Conservation (phyloP, 75 land plant species). For the Gnetum montanum region DNA sequence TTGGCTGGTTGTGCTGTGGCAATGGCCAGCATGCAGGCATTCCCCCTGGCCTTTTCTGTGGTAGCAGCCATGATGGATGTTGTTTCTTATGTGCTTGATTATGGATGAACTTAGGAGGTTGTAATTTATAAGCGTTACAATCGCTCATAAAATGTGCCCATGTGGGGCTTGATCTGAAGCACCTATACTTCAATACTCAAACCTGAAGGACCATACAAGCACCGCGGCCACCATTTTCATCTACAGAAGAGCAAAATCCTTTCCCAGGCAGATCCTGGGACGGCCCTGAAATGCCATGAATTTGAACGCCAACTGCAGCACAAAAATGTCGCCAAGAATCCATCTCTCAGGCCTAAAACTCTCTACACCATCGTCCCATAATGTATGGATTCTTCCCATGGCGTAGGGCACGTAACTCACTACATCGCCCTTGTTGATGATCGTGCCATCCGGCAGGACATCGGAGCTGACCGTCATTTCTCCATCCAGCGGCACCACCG, state of each 20-base stretch:
- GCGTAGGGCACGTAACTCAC: constrained; percentile 56
- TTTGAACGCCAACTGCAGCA: constrained; percentile 21
- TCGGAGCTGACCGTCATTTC: constrained; percentile 38
- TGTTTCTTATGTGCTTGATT: too few species aligned
- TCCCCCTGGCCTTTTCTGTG: too few species aligned
- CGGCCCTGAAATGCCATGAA: constrained; percentile 32
- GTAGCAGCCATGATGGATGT: too few species aligned
- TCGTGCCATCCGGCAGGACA: constrained; percentile 50
- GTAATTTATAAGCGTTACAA: too few species aligned
- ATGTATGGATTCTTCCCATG: constrained; percentile 41
- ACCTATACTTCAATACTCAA: too few species aligned
- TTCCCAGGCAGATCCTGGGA: constrained; percentile 29
- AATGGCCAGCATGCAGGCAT: too few species aligned
- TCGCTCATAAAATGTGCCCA: too few species aligned
- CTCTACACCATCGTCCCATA: constrained; percentile 26
- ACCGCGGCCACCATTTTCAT: constrained; percentile 30
- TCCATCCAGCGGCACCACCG: constrained; percentile 57
- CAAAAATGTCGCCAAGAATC: constrained; percentile 11
- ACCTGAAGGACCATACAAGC: constrained; percentile 12
- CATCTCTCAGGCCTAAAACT: constrained; percentile 38
- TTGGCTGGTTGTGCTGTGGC: too few species aligned
- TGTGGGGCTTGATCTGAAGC: too few species aligned
- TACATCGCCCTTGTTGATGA: constrained; percentile 24
- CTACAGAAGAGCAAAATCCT: constrained; percentile 29
- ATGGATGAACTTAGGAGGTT: too few species aligned